Base-by-base conservation (phyloP, 2,329 filamentous ascomycete genomes). In the Westerdykella aurantiaca region DNA sequence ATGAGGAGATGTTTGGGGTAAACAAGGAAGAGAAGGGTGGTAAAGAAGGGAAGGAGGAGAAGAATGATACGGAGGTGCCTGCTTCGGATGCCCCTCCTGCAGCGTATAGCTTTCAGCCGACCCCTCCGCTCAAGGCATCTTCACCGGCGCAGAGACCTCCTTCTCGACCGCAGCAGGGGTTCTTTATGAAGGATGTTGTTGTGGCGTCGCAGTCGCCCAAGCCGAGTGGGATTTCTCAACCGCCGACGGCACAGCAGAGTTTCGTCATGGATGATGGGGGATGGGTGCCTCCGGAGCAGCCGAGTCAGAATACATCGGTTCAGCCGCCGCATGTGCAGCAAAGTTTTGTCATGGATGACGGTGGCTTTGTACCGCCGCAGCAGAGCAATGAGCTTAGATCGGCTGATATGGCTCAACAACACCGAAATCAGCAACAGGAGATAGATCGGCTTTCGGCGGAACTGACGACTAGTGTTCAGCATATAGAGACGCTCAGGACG, bases 1-100 rank as follows among this genome's bases (percentile, higher is more conserved):
- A 68, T 34, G 63, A 64, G 29, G 63, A 61, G 7, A 34, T 63
- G 6, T 67, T 63, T 42, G 46, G 42, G 11, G 52, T 42, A n/a
- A 65, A 61, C 47, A 57, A 56, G 23, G 53, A 58, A 3, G 38
- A 43, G 9, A 52, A 50, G 34, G 38, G 47, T 2, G 37, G 34
- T 16, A 44, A 50, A 33, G 45, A 52, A 14, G 48, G 43, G 23
- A 51, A 64, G 18, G 29, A 55, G 16, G 53, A 12, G 23, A 51
- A 64, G 21, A 25, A 54, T n/a, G 52, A 7, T 10, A 25, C 23
- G 10, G 10, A 25, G 6, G 52, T 51, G 9, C 52, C 52, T 29
- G 50, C 52, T 2, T 55, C 58, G 16, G 53, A 56, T 33, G 53
- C 58, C 37, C 49, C 59, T n/a, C 52, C 55, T 10, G 49, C 57